Evolutionary conservation across 352 stramenopile species (phyloP).

Genomic region (Achlya hypogyna): DNA sequence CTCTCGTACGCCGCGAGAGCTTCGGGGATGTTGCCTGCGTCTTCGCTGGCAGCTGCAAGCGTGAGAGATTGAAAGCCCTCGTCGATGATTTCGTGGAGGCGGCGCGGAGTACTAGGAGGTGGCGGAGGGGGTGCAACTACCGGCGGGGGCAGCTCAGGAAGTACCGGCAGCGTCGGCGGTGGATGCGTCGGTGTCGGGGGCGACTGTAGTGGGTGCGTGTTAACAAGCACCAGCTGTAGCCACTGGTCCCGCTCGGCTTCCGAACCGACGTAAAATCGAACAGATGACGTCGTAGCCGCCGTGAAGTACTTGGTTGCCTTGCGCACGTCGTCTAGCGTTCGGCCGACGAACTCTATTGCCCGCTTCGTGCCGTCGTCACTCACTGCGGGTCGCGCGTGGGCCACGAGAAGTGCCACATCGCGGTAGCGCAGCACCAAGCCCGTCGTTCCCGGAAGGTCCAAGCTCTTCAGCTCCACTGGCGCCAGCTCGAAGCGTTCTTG

Average conservation of each 20-base stretch:
- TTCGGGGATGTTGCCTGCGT: background rate
- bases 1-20: background rate
- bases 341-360: slow-evolving; percentile 7
- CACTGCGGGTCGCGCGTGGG: background rate
- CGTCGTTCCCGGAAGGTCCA: background rate
- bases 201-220: slow-evolving; percentile 6
- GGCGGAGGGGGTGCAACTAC: background rate
- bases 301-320: slow-evolving; percentile 19
- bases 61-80: slow-evolving; percentile 9
- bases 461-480: background rate
- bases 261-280: slow-evolving; percentile 11
- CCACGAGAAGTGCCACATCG: background rate
- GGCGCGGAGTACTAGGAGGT: background rate
- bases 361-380: slow-evolving; percentile 1
- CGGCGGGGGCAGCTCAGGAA: background rate
- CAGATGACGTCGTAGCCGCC: background rate
- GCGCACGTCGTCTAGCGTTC: slow-evolving; percentile 5
- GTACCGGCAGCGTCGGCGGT: too few species aligned
- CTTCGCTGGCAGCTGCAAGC: background rate
- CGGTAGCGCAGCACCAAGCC: slow-evolving; percentile 1
- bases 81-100: slow-evolving; percentile 7
- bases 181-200: background rate
- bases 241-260: slow-evolving; percentile 12
- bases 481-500: slow-evolving; percentile 18
- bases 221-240: slow-evolving; percentile 11